Evolutionary conservation across 2,329 filamentous ascomycete genomes (phyloP).

Genomic region (Coniochaeta sp.): DNA sequence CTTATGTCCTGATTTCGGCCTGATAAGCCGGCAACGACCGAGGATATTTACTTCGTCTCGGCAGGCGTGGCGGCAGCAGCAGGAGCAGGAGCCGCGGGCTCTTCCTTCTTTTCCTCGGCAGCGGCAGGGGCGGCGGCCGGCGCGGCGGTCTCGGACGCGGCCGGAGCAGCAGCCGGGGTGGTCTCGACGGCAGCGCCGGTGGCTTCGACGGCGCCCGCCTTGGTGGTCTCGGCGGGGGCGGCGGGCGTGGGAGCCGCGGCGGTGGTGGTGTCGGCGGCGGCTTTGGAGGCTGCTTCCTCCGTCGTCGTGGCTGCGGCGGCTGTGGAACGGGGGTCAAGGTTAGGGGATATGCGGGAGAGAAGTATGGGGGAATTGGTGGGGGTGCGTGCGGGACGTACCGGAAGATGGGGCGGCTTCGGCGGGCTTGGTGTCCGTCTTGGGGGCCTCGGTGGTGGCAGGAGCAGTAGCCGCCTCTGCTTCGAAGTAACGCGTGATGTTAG

Average conservation of each 20-base stretch:
- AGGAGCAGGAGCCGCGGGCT: constrained; percentile 16
- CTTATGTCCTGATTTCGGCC: no score
- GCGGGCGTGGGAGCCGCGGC: constrained; percentile 10
- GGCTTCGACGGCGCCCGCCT: constrained; percentile 19
- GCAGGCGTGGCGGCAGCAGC: background rate
- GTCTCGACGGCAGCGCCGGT: constrained; percentile 11
- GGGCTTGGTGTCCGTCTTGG: constrained; percentile 9
- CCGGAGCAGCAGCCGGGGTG: constrained; percentile 10
- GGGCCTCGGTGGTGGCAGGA: constrained; percentile 6
- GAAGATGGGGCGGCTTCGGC: constrained; percentile 6
- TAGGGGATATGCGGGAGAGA: no score
- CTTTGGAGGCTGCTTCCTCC: background rate
- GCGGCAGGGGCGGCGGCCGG: constrained; percentile 15
- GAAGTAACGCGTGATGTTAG: background rate
- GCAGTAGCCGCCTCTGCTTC: constrained; percentile 9
- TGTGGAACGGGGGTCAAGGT: background rate
- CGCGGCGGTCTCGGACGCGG: constrained; percentile 11
- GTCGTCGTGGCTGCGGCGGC: background rate
- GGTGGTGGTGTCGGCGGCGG: constrained; percentile 5
- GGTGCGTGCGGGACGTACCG: constrained; percentile 3
- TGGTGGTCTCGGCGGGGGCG: constrained; percentile 17
- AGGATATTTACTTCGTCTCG: background rate
- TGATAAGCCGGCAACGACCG: background rate
- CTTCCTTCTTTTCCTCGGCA: constrained; percentile 11
- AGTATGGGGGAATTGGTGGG: background rate